A percentile compares a stretch with the other conserved stretches of the same genome.
phyloP scores from a whole-genome alignment of 108 stramenopile genomes.

The Chaetoceros tenuissimus region DNA sequence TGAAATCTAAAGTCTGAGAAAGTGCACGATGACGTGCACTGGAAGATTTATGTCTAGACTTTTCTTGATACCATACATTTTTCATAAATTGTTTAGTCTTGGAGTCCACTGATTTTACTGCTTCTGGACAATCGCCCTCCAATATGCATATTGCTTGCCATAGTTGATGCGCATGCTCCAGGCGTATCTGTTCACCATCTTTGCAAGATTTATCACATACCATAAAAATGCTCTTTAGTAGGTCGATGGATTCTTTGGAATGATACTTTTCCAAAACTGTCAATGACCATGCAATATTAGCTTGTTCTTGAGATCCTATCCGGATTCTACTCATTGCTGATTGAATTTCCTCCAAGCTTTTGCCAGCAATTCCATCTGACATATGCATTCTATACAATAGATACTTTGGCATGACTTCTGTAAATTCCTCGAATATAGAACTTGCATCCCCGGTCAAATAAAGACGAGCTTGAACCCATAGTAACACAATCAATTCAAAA shows the following conservation, averaged over 20 bases:
- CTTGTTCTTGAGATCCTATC: conserved; percentile 69
- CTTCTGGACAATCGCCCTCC: conserved; percentile 53
- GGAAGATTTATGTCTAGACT: conserved; percentile 58
- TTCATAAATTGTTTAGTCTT: conserved; percentile 55
- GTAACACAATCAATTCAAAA: conserved; percentile 60
- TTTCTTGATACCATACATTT: conserved; percentile 63
- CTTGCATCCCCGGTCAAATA: conserved; percentile 42
- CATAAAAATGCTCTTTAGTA: conserved; percentile 51
- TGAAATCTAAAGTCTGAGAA: conserved; percentile 56
- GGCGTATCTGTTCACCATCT: conserved; percentile 41
- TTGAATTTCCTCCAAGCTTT: conserved; percentile 6
- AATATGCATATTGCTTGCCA: conserved; percentile 76
- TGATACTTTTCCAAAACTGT: conserved; percentile 59
- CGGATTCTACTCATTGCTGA: conserved; percentile 17
- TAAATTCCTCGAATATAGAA: conserved; percentile 42
- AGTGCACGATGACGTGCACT: conserved; percentile 70
- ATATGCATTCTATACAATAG: conserved; percentile 25
- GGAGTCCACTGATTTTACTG: conserved; percentile 36
- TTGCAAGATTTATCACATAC: conserved; percentile 33
- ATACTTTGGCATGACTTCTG: conserved; percentile 24
- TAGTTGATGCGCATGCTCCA: conserved; percentile 84
- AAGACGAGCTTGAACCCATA: conserved; percentile 74
- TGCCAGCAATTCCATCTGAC: not conserved
- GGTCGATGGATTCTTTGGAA: conserved; percentile 22
- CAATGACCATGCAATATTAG: conserved; percentile 76